phyloP scores from a whole-genome alignment of 1,284 basidiomycete species.

The Kwoniella shivajii region DNA sequence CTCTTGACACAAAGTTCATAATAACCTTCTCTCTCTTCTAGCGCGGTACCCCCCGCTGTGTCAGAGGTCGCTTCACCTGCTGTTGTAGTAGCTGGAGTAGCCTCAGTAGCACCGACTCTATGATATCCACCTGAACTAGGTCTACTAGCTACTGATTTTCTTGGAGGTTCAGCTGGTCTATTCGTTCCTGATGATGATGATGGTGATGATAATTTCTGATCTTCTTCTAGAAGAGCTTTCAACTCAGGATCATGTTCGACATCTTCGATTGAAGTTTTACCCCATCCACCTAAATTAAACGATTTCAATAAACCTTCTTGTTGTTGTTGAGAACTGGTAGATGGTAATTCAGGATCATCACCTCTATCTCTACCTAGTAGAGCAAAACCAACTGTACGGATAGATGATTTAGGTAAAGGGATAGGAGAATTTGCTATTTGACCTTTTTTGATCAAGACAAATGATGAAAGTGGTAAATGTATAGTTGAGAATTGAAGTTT shows the following conservation, averaged over 20 bases:
- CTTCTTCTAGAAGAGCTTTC: slow-evolving; percentile 28
- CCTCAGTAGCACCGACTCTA: slow-evolving; percentile 24
- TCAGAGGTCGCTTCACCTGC: background rate
- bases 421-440: slow-evolving; percentile 53
- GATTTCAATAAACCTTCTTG: slow-evolving; percentile 3
- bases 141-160: background rate
- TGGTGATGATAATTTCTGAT: background rate
- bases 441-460: slow-evolving; percentile 59
- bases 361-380: slow-evolving; percentile 51
- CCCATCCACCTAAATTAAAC: slow-evolving; percentile 38
- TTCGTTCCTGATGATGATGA: background rate
- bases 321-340: background rate
- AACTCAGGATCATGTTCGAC: slow-evolving; percentile 37
- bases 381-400: slow-evolving; percentile 57
- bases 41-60: background rate
- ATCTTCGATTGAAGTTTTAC: slow-evolving; percentile 18
- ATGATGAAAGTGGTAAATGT: slow-evolving; percentile 56
- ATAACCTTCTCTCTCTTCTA: slow-evolving; percentile 44
- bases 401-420: slow-evolving; percentile 54
- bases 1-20: slow-evolving; percentile 56
- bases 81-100: background rate
- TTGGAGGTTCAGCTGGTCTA: background rate
- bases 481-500: slow-evolving; percentile 54
- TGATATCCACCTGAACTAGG: slow-evolving; percentile 29
- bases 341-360: slow-evolving; percentile 17